Evolutionary conservation across 139 green algal species (phyloP).

Genomic region (Tetraselmis striata): DNA sequence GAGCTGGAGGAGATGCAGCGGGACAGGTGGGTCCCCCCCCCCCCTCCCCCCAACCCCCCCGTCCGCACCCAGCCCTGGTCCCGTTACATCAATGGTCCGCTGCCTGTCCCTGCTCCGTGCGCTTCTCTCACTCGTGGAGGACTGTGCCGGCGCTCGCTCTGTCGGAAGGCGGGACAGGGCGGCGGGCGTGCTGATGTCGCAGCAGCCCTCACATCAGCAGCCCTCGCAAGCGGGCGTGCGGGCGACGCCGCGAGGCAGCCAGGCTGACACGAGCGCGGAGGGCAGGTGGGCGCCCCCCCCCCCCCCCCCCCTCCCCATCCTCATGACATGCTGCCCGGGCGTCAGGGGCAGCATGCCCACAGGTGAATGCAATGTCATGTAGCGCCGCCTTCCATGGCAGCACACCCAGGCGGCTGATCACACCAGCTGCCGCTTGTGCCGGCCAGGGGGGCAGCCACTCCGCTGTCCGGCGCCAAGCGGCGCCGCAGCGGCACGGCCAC

Average conservation of each 20-base stretch:
- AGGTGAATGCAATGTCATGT: too few species aligned
- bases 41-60: too few species aligned
- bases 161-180: neutral
- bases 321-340: neutral
- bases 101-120: too few species aligned
- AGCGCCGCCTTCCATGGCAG: too few species aligned
- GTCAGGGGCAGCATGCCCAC: too few species aligned
- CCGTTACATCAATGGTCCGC: too few species aligned
- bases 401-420: too few species aligned
- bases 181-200: neutral
- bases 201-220: neutral
- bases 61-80: too few species aligned
- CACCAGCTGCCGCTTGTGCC: too few species aligned
- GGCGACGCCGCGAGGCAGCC: neutral
- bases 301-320: neutral
- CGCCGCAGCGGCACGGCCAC: neutral
- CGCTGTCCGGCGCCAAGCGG: neutral
- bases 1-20: neutral
- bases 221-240: neutral
- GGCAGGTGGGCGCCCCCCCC: neutral
- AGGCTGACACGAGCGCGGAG: neutral
- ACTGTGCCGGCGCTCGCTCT: too few species aligned
- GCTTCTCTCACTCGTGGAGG: too few species aligned
- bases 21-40: neutral
- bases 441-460: neutral